Base-by-base conservation (phyloP, 1,284 basidiomycete genomes). In the Leccinum angustisporum region DNA sequence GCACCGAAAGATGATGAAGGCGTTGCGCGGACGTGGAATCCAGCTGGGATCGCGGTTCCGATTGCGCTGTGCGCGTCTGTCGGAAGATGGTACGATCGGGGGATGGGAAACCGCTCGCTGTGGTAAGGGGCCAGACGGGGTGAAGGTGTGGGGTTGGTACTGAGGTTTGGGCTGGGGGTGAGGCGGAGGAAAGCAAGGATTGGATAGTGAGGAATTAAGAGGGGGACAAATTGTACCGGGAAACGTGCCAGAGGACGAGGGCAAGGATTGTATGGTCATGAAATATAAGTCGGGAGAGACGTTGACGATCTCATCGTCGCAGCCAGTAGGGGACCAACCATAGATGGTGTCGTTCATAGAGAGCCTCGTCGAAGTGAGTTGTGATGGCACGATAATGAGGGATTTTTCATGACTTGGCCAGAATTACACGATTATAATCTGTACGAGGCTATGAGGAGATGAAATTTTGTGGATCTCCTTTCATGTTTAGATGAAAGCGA, bases 1-100 rank as follows among this genome's bases (percentile, higher is more conserved):
- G 66, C 88, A 88, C 31, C 94, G 87, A 76, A 94, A 96, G 65
- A 95, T 84, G 73, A 96, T 94, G 78, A 95, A 96, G 31, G 92
- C 86, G 72, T 96, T 96, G 7, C 88, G 84, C 2, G 94, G 94
- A 9, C 94, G 86, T 52, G 92, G 90, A 63, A 94, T 85, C 80
- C 91, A 91, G 27, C 79, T 80, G 0, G 87, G 80, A 66, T 86
- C 70, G 58, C 76, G 71, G 62, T 68, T 62, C 25, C 73, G 72
- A 54, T 80, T 74, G 13, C 72, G 67, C 43, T 75, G 72, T 6
- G 72, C 65, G 2, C 75, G 68, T 40, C 72, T 72, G 27, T 71
- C 71, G 3, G 75, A 75, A 5, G 72, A 76, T 16, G 73, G 65
- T 31, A 72, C 69, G 13, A 65, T 60, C 11, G 64, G n/a, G 7